These are phyloP conservation scores for Penstemon davidsonii DNA, from an alignment of 257 asterid genomes.

Conservation along the genomic window DNA sequence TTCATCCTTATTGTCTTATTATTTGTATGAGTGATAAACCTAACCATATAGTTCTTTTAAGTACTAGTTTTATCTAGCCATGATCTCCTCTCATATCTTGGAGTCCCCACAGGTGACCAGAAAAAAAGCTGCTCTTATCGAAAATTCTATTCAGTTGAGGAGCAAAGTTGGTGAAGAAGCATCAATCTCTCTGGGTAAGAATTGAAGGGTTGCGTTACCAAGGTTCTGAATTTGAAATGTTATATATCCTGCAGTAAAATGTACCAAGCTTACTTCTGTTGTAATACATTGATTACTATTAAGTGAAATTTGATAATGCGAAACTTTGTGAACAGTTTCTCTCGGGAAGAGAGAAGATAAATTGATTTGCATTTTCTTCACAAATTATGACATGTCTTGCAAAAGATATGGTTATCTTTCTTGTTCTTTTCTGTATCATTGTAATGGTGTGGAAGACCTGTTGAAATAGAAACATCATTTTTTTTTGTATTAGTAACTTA, in stretches of 20 bases:
- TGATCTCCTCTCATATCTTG: conserved; percentile 24
- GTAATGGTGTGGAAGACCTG: background rate
- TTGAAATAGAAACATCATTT: conserved; percentile 6
- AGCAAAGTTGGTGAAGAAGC: conserved; percentile 77
- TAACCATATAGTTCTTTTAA: background rate
- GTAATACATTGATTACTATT: background rate
- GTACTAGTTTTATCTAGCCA: conserved; percentile 15
- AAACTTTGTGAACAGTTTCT: conserved; percentile 1
- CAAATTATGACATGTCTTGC: conserved; percentile 2
- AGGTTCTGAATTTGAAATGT: conserved; percentile 19
- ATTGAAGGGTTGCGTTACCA: conserved; percentile 21
- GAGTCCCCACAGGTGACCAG: conserved; percentile 65
- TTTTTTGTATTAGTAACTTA: background rate
- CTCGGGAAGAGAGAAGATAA: background rate
- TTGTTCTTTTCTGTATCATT: background rate
- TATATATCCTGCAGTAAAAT: background rate
- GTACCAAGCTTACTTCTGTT: background rate
- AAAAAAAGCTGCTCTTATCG: conserved; percentile 88
- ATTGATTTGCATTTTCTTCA: conserved; percentile 1
- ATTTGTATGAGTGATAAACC: conserved; percentile 10
- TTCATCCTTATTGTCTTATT: conserved; percentile 20
- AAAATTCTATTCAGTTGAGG: conserved; percentile 62
- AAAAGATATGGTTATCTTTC: background rate
- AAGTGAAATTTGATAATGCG: background rate
- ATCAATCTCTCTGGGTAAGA: conserved; percentile 72